Evolutionary conservation across 1,284 basidiomycete genomes (phyloP), one percentile per base, ranked within the genome.

Genomic region (Irpex rosettiformis): DNA sequence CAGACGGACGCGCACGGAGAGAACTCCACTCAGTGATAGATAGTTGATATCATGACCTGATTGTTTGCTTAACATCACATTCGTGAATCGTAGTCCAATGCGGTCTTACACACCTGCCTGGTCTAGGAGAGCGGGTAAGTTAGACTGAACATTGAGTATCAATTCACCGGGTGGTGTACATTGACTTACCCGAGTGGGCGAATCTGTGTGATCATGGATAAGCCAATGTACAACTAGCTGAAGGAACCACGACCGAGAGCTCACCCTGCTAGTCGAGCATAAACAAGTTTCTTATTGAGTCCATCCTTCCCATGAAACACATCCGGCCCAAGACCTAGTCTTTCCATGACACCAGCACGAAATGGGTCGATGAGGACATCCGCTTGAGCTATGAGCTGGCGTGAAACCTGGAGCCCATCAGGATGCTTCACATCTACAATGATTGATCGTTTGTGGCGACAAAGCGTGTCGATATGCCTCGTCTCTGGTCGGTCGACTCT

Each of bases 291-390:
- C 65, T 79, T 72, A 62, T 91, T 90, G 56, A 82, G 54, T 0
- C 87, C 88, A 54, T 74, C 71, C 8, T 64, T 68, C 51, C 83
- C 83, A 10, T 90, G 72, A 66, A 92, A 89, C 3, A 88, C 79
- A 16, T 89, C 83, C 1, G 92, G 92, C 5, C 90, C 91, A 10
- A 94, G 75, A 2, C 88, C 89, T 21, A 93, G 74, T 59, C 83
- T 79, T 67, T 94, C 92, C 72, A 94, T 78, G 2, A 94, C 90
- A 0, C 91, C 91, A 48, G 92, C 91, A 54, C 92, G 77, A 70
- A 90, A 94, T 1, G 92, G 86, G 67, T 94, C 92, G 64, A 94
- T 91, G 51, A 94, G 73, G 13, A 94, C 81, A 69, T 94, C 91
- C 3, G 89, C 86, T 42, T 76, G 67, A n/a, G 75, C 69, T 25